Conservation (phyloP, 202 grass and related monocot species). For the Panicum hallii region DNA sequence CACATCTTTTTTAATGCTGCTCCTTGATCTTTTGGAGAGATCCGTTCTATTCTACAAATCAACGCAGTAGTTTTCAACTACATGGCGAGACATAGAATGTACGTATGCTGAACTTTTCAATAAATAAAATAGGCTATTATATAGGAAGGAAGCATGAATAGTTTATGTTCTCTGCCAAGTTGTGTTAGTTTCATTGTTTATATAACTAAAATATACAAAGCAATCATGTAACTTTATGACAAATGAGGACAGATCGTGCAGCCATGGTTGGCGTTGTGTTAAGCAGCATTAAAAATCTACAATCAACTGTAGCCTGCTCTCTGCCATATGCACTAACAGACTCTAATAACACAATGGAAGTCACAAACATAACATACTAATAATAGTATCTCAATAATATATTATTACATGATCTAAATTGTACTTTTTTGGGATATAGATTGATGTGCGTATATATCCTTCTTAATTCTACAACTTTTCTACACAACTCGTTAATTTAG, state of each 20-base stretch:
- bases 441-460: not conserved
- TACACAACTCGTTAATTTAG: slow-evolving; percentile 21
- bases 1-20: slow-evolving; percentile 38
- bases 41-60: slow-evolving; percentile 34
- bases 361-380: not conserved
- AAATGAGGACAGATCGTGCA: slow-evolving; percentile 50
- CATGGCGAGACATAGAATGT: slow-evolving; percentile 32
- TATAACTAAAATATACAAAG: slow-evolving; percentile 47
- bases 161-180: slow-evolving; percentile 44
- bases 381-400: slow-evolving; percentile 36
- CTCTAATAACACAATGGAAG: slow-evolving; percentile 17
- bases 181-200: slow-evolving; percentile 52
- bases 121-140: slow-evolving; percentile 28
- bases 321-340: not conserved
- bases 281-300: slow-evolving; percentile 23
- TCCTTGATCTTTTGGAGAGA: slow-evolving; percentile 46
- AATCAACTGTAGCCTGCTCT: slow-evolving; percentile 35
- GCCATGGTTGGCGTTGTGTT: slow-evolving; percentile 38
- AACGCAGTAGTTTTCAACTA: slow-evolving; percentile 47
- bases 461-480: not conserved
- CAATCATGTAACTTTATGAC: slow-evolving; percentile 61
- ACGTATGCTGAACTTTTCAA: slow-evolving; percentile 37
- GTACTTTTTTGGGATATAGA: not conserved
- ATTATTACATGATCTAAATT: slow-evolving; percentile 13
- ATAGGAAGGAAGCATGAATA: slow-evolving; percentile 16